These are phyloP conservation scores for Termitomyces sp. DNA, from an alignment of 768 basidiomycete genomes.

Conservation along the genomic window DNA sequence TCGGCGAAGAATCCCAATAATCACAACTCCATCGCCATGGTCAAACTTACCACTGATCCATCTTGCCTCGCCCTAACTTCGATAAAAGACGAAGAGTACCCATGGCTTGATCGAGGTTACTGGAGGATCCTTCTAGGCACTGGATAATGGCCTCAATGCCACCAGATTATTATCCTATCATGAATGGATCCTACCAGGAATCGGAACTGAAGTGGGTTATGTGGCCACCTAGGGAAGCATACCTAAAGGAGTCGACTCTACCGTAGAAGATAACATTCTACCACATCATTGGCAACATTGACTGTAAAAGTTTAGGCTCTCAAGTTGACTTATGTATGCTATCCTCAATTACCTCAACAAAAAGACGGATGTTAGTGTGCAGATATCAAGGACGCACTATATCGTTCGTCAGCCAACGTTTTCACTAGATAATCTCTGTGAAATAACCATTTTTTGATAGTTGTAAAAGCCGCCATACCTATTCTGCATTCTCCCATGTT, in stretches of 20 bases:
- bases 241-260: background rate
- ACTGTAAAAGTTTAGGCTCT: background rate
- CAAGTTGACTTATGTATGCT: background rate
- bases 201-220: background rate
- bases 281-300: background rate
- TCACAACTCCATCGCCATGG: too few species aligned
- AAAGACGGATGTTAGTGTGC: background rate
- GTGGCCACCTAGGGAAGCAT: background rate
- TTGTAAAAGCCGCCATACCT: background rate
- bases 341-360: background rate
- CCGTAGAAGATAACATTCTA: background rate
- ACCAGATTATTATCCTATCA: background rate
- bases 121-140: background rate
- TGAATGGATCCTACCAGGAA: background rate
- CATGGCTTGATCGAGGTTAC: too few species aligned
- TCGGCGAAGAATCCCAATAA: too few species aligned
- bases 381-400: background rate
- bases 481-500: background rate
- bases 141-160: too few species aligned
- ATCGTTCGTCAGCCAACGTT: background rate
- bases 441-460: background rate
- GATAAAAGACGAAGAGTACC: too few species aligned
- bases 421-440: background rate
- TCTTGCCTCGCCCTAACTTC: too few species aligned
- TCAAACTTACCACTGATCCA: too few species aligned